Percentiles rank a stretch among this genome's conserved stretches.
phyloP scores from a whole-genome alignment of 2,329 filamentous ascomycete species.

The Juglanconis juglandina region DNA sequence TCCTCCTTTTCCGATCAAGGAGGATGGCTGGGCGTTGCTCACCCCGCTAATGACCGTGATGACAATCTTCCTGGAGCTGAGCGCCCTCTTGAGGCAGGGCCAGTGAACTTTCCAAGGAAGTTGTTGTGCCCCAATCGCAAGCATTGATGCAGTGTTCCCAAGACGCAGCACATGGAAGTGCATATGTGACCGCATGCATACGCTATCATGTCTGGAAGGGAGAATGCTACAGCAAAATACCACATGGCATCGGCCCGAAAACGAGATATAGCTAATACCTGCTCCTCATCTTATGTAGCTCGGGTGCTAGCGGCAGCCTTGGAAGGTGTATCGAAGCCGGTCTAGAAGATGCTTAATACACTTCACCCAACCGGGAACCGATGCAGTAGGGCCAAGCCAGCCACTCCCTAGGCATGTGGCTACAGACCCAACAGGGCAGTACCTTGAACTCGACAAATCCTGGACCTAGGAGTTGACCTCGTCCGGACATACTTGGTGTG shows the following conservation, averaged over 20 bases:
- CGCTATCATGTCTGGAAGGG: background rate
- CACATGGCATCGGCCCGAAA: background rate
- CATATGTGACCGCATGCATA: background rate
- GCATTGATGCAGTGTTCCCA: background rate
- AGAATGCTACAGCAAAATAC: background rate
- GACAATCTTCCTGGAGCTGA: slow-evolving; percentile 22
- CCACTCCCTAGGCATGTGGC: slow-evolving; percentile 64
- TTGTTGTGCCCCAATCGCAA: background rate
- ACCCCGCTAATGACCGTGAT: slow-evolving; percentile 32
- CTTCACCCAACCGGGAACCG: slow-evolving; percentile 34
- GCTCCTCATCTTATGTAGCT: slow-evolving; percentile 24
- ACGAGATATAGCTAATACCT: background rate
- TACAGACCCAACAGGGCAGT: slow-evolving; percentile 62
- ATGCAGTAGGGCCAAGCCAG: slow-evolving; percentile 48
- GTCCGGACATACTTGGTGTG: slow-evolving; percentile 52
- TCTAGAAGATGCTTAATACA: slow-evolving; percentile 33
- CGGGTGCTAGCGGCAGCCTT: slow-evolving; percentile 40
- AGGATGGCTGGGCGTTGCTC: slow-evolving; percentile 34
- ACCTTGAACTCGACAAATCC: slow-evolving; percentile 47
- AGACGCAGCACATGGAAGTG: background rate
- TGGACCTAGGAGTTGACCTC: slow-evolving; percentile 64
- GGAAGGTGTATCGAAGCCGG: slow-evolving; percentile 31
- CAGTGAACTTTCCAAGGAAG: too few species aligned
- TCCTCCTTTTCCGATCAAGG: slow-evolving; percentile 34
- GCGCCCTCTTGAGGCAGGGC: background rate